A percentile compares a stretch with the other conserved stretches of the same genome.
These are phyloP conservation scores for Metarhizium robertsii DNA, from an alignment of 2,329 filamentous ascomycete genomes.

Conservation along the genomic window DNA sequence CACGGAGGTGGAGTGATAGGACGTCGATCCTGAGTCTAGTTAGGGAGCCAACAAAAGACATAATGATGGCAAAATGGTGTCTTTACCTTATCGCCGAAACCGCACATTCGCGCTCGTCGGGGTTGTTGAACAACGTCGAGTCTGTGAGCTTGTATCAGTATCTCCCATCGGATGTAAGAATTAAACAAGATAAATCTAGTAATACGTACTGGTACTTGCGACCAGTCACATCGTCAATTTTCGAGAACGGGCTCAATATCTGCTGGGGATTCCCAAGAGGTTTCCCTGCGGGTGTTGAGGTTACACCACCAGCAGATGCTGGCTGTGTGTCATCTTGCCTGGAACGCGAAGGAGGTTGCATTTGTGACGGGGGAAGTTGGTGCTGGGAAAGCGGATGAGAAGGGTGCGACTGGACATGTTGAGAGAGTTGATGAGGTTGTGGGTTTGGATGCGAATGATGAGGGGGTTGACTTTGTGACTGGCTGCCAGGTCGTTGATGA, in stretches of 20 bases:
- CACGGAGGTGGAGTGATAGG: conserved; percentile 95
- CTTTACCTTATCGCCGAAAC: conserved; percentile 89
- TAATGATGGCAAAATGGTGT: neutral
- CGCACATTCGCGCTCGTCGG: conserved; percentile 91
- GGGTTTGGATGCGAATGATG: conserved; percentile 15
- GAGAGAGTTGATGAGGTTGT: conserved; percentile 12
- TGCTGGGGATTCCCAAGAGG: conserved; percentile 9
- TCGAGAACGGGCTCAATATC: conserved; percentile 20
- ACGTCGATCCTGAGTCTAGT: conserved; percentile 61
- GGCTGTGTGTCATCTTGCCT: conserved; percentile 14
- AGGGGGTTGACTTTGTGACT: neutral
- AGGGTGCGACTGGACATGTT: conserved; percentile 2
- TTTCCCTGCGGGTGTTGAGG: conserved; percentile 8
- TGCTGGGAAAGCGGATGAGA: conserved; percentile 5
- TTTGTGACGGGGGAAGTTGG: conserved; percentile 9
- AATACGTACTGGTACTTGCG: conserved; percentile 25
- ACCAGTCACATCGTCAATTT: conserved; percentile 24
- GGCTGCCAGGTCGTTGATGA: conserved; percentile 6
- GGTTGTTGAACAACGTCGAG: conserved; percentile 85
- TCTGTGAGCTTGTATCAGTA: conserved; percentile 27
- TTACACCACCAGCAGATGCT: neutral
- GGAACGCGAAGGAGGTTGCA: conserved; percentile 10
- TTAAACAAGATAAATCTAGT: neutral
- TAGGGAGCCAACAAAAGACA: neutral
- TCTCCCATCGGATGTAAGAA: neutral